Base-by-base conservation (phyloP, 768 basidiomycete genomes). In the Lyophyllum decastes region DNA sequence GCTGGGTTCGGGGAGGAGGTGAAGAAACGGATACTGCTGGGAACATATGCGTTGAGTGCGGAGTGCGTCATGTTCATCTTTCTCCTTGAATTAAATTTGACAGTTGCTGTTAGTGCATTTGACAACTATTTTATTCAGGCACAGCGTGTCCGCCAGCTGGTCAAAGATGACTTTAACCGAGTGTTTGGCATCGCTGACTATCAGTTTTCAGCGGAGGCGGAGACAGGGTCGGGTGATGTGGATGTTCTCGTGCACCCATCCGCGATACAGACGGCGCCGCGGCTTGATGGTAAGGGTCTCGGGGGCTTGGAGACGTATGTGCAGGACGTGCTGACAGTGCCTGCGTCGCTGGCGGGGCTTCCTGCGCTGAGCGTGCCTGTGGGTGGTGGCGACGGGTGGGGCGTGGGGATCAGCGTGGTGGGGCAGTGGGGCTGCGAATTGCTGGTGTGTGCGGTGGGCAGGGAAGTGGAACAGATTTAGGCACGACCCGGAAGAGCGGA, bases 51-150 rank as follows among this genome's bases (percentile, higher is more conserved):
- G 2, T 77, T 99, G 43, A 90, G 89, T 0, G 95, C 95, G 26
- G 93, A 93, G 95, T 97, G 66, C 67, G 91, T 74, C 2, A 16
- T 4, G n/a, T 41, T 11, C n/a, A 41, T 10, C 12, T 19, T 57
- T 26, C 11, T 22, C 3, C 17, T 43, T 6, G 44, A 35, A 30
- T 25, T 16, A 5, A 11, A 21, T 16, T 27, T 53, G 26, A 45
- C 26, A 25, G 47, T 7, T 45, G 16, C 14, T 14, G 8, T 4
- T 54, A 98, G 94, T 56, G 94, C 94, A n/a, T 98, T 95, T 67
- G 90, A 98, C 73, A 98, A 96, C 67, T 98, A 96, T 71, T 99
- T 94, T 69, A 79, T 98, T 5, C 94, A 96, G 75, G 95, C 96
- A 0, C 89, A 94, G 60, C 82, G 86, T 30, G 83, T 98, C 10